Conservation (phyloP, 805 yeast species). For the Jamesozyma lodderae region DNA sequence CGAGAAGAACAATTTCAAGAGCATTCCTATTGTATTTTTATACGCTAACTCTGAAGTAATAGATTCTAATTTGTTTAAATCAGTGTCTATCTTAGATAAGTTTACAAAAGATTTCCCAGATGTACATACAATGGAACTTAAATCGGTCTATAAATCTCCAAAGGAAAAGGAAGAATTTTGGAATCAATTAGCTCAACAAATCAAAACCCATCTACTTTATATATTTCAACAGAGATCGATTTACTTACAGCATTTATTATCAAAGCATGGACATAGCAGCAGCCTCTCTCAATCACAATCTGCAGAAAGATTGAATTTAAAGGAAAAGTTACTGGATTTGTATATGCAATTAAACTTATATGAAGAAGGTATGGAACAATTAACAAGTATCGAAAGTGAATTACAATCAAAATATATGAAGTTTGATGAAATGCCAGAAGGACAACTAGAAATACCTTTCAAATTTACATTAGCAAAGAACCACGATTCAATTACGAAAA, state of each 20-base stretch:
- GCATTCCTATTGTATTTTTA: conserved; percentile 19
- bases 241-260: conserved; percentile 8
- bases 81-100: conserved; percentile 27
- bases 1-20: conserved; percentile 1
- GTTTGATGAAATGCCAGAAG: conserved; percentile 9
- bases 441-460: conserved; percentile 20
- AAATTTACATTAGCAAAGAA: conserved; percentile 4
- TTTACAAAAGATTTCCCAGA: conserved; percentile 27
- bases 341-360: conserved; percentile 21
- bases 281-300: conserved; percentile 2
- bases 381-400: conserved; percentile 11
- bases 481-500: conserved; percentile 7
- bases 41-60: conserved; percentile 26
- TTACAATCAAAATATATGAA: conserved; percentile 5
- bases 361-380: conserved; percentile 21
- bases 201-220: conserved; percentile 18
- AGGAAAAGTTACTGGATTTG: conserved; percentile 22
- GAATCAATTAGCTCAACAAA: conserved; percentile 18
- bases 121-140: conserved; percentile 23
- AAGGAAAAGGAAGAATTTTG: conserved; percentile 26
- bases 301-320: conserved; percentile 10
- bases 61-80: conserved; percentile 23
- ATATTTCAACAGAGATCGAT: conserved; percentile 23
- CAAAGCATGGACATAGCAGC: not conserved
- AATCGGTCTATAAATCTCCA: conserved; percentile 28